Base-by-base conservation (phyloP, 2,329 filamentous ascomycete genomes). In the Ascochyta fabae region DNA sequence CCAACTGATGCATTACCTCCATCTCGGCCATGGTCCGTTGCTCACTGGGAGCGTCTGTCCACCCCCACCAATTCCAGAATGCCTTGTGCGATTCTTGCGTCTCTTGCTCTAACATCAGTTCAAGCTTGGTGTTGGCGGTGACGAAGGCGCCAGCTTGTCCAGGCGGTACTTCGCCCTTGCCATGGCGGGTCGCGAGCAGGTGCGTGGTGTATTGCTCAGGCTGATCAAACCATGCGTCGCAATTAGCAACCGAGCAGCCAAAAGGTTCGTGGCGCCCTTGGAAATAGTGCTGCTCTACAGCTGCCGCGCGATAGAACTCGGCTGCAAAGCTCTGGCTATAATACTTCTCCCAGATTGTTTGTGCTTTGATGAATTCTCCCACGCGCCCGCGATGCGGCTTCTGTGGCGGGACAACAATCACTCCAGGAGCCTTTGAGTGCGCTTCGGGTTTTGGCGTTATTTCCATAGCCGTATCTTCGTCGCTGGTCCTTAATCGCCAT, bases 201-300 rank as follows among this genome's bases (percentile, higher is more conserved):
- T 45, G 42, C 9, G 42, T 45, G 2, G 27, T 45, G 27, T 45
- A 45, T 34, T 45, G 26, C 19, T 45, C 42, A 15, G 42, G 42
- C 16, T 45, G 26, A 16, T 45, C 26, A 34, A 45, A 45, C 42
- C 27, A 45, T 12, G 27, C 42, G 42, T 24, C 27, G 27, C 42
- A 45, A 29, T 45, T 19, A 23, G 27, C 6, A 16, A 23, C 27
- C 7, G 27, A 34, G 26, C 42, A 45, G 19, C 42, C 42, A 22
- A 45, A 45, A 33, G 42, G 42, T 19, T 45, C 27, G 19, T 45
- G 42, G 6, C 27, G 42, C 15, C 26, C 27, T 15, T 45, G 13
- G 31, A 45, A 45, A 24, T 45, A 19, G 19, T 45, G 27, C 26
- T 34, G 15, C 19, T 45, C 42, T 33, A 34, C 26, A 27, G 26